Evolutionary conservation across 2,329 filamentous ascomycete species (phyloP).

Genomic region (Ciborinia camelliae): DNA sequence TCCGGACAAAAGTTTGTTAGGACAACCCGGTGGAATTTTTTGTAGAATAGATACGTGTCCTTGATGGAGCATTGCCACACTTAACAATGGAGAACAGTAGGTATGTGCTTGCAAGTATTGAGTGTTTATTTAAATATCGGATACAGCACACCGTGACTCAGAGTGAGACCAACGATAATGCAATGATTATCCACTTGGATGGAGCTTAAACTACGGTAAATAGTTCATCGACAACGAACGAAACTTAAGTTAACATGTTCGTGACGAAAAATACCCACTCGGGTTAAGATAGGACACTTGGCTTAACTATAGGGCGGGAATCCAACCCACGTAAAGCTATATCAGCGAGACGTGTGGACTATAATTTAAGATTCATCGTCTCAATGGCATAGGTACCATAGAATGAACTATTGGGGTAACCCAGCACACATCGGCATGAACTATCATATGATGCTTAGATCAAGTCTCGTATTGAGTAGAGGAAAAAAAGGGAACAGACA

Average conservation of each 20-base stretch:
- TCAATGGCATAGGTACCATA: slow-evolving; percentile 12
- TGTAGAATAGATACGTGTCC: slow-evolving; percentile 14
- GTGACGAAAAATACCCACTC: slow-evolving; percentile 8
- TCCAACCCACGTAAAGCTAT: slow-evolving; percentile 6
- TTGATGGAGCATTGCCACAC: neutral
- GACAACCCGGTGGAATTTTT: neutral
- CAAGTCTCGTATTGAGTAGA: slow-evolving; percentile 6
- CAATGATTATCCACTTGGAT: slow-evolving; percentile 12
- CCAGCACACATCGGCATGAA: slow-evolving; percentile 12
- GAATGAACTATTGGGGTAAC: slow-evolving; percentile 18
- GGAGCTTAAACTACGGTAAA: slow-evolving; percentile 7
- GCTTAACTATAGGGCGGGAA: slow-evolving; percentile 1
- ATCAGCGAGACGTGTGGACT: neutral
- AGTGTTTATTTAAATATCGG: neutral
- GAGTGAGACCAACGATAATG: slow-evolving; percentile 11
- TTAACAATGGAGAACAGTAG: slow-evolving; percentile 13
- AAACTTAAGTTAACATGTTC: slow-evolving; percentile 9
- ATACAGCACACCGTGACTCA: slow-evolving; percentile 13
- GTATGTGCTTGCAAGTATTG: slow-evolving; percentile 16
- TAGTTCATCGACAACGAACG: slow-evolving; percentile 18
- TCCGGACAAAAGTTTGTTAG: neutral
- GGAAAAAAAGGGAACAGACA: slow-evolving; percentile 4
- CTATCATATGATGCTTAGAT: slow-evolving; percentile 11
- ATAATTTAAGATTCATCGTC: neutral
- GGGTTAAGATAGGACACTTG: slow-evolving; percentile 12